phyloP scores from a whole-genome alignment of 345 rosid genomes.

The Draba incana region DNA sequence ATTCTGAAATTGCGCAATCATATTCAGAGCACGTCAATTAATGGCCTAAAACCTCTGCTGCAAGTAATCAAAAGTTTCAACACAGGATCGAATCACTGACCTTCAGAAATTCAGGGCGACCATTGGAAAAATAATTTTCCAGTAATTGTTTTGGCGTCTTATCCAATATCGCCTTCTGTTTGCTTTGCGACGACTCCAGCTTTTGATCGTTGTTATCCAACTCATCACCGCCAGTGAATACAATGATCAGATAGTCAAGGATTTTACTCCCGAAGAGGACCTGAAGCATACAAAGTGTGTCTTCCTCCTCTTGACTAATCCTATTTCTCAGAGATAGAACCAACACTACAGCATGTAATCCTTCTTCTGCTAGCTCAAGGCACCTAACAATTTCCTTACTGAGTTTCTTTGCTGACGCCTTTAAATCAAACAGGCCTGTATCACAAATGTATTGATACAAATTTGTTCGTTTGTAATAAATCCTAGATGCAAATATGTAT shows the following conservation, averaged over 20 bases:
- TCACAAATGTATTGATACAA: background rate
- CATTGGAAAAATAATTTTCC: background rate
- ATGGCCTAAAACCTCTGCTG: background rate
- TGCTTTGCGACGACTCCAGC: too few species aligned
- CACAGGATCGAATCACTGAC: background rate
- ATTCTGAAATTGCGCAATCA: background rate
- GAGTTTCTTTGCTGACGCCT: constrained; percentile 51
- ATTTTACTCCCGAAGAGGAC: background rate
- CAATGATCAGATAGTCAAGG: background rate
- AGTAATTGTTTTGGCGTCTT: background rate
- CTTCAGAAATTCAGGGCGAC: background rate
- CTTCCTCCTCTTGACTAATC: background rate
- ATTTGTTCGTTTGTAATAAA: too few species aligned
- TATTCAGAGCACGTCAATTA: background rate
- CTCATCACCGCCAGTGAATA: background rate
- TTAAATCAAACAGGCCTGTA: constrained; percentile 43
- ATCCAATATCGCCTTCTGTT: too few species aligned
- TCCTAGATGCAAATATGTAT: too few species aligned
- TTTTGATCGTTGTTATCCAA: background rate
- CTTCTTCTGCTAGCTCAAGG: constrained; percentile 69
- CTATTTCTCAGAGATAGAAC: constrained; percentile 41
- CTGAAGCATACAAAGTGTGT: background rate
- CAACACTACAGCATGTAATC: constrained; percentile 68
- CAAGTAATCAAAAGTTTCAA: background rate
- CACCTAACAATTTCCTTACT: constrained; percentile 65